Evolutionary conservation across 2,329 filamentous ascomycete species (phyloP).

Genomic region (Beauveria sp.): DNA sequence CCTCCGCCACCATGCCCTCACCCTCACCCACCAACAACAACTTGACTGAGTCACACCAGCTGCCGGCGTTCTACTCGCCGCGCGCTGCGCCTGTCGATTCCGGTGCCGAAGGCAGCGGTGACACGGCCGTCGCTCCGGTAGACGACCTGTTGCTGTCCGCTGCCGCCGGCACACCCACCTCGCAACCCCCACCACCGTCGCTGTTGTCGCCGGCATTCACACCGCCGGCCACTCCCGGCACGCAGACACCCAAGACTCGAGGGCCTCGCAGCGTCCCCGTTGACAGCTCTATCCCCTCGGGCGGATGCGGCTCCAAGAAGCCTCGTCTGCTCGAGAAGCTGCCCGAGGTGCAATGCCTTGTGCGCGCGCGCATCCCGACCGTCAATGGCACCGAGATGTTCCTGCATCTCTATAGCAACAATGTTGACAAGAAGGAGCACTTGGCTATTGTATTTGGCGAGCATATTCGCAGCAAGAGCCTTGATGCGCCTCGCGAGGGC

Average conservation of each 20-base stretch:
- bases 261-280: constrained; percentile 49
- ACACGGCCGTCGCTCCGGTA: constrained; percentile 14
- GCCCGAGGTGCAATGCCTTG: constrained; percentile 85
- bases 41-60: constrained; percentile 17
- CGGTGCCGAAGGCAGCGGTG: constrained; percentile 12
- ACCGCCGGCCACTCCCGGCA: constrained; percentile 58
- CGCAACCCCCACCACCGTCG: constrained; percentile 47
- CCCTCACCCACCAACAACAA: constrained; percentile 12
- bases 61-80: constrained; percentile 34
- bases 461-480: constrained; percentile 64
- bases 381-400: constrained; percentile 94
- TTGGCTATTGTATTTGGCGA: constrained; percentile 94
- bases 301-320: constrained; percentile 54
- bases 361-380: constrained; percentile 90
- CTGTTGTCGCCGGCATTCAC: constrained; percentile 84
- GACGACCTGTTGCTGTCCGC: constrained; percentile 31
- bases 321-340: constrained; percentile 68
- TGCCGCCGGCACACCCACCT: background rate
- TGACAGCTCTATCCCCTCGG: constrained; percentile 49
- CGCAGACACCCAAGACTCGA: constrained; percentile 40
- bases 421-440: constrained; percentile 90
- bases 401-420: constrained; percentile 88
- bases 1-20: constrained; percentile 4
- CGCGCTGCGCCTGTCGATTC: constrained; percentile 17
- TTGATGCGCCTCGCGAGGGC: constrained; percentile 64